Base-by-base conservation (phyloP, 768 basidiomycete genomes). In the Pleurotus pulmonarius region DNA sequence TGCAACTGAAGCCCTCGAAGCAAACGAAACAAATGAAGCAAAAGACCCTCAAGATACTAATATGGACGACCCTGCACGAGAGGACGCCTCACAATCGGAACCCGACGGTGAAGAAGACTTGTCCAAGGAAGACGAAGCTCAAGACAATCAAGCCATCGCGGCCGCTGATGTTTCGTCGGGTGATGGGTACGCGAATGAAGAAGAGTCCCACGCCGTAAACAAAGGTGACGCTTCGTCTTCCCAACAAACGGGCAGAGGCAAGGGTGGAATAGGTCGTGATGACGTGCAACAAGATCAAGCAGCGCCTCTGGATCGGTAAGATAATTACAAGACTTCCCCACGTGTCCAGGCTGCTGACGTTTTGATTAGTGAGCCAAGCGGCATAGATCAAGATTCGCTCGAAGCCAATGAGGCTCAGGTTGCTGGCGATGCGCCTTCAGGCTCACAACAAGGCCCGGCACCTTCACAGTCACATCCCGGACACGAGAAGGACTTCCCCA, bases 91-190 rank as follows among this genome's bases (percentile, higher is more conserved):
- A n/a, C 61, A 68, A 45, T 46, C 57, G 41, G 62, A 55, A 3
- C 58, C 61, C 20, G 67, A 68, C 18, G 65, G 66, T 26, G 66
- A 69, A 13, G 67, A 68, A 34, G 52, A 47, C 3, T 61, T 65
- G 29, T 25, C 20, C 6, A 24, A 15, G n/a, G 51, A 53, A 25
- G 70, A 69, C 16, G 59, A 65, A 16, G 60, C 64, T 40, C 75
- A 75, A 29, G 67, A 75, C 34, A 34, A 34, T 34, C 68, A 73
- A 38, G 66, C 67, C 29, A 61, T 74, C 13, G 74, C 76, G 48
- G 70, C 63, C 26, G 79, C 79, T 9, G 80, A 83, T 60, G 62
- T 79, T 26, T 67, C 72, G 20, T 61, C 70, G 25, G 80, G 78
- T 24, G 75, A 77, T 46, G 77, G 72, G 6, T 64, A 67, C 7